Percentiles rank a stretch among this genome's conserved stretches.
Conservation (phyloP, 2,329 filamentous ascomycete genomes). For the Chaetomium sp. region DNA sequence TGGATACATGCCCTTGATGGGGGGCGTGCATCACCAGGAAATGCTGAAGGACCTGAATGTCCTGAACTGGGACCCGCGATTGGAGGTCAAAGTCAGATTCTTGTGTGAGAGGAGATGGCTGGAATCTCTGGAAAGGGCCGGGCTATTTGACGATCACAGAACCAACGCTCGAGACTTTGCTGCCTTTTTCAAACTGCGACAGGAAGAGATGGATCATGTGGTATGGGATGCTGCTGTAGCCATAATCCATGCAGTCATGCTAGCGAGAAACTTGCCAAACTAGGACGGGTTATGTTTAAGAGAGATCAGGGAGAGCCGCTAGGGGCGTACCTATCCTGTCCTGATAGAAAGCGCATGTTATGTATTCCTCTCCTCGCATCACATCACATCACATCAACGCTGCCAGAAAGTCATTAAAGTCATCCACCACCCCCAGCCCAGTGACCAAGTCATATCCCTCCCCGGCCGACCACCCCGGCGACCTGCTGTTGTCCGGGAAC, state of each 20-base stretch:
- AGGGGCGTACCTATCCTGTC: too few relatives aligned
- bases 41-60: not conserved
- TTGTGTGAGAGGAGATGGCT: not conserved
- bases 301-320: too few relatives aligned
- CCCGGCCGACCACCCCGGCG: constrained; percentile 45
- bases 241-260: not conserved
- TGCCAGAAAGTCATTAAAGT: constrained; percentile 41
- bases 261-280: not conserved
- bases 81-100: not conserved
- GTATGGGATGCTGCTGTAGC: not conserved
- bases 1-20: too few relatives aligned
- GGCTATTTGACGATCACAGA: not conserved
- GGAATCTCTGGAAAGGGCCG: not conserved
- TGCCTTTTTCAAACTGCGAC: not conserved
- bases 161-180: not conserved
- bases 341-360: too few relatives aligned
- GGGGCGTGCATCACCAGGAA: too few relatives aligned
- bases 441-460: constrained; percentile 53
- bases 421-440: constrained; percentile 51
- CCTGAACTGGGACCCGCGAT: not conserved
- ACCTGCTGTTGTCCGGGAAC: constrained; percentile 38
- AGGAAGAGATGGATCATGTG: not conserved
- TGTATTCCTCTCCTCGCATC: too few relatives aligned
- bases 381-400: constrained; percentile 18
- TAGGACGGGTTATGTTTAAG: too few relatives aligned